Conservation (phyloP, 139 green algal genomes). For the Tetradesmus obliquus region DNA sequence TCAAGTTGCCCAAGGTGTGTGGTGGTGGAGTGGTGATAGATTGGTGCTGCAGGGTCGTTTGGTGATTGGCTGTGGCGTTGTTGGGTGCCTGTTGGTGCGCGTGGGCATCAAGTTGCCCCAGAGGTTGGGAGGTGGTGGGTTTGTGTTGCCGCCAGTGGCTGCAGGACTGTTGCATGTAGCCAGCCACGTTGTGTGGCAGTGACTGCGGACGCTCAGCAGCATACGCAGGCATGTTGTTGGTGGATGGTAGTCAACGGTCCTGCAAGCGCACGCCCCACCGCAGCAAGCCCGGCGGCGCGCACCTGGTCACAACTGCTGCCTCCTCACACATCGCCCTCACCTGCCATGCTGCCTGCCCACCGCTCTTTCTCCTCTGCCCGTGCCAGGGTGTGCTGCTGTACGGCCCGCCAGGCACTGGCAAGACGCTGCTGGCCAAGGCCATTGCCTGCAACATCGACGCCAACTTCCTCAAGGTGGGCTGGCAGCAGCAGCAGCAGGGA, state of each 20-base stretch:
- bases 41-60: too few relatives aligned
- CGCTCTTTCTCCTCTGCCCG: neutral
- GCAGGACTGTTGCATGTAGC: too few relatives aligned
- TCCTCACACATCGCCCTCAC: neutral
- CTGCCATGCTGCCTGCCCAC: neutral
- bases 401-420: constrained; percentile 84
- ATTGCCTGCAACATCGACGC: constrained; percentile 96
- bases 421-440: constrained; percentile 89
- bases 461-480: constrained; percentile 92
- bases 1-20: constrained; percentile 94
- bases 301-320: too few relatives aligned
- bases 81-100: constrained; percentile 85
- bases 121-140: neutral
- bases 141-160: too few relatives aligned
- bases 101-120: constrained; percentile 99
- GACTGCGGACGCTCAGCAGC: too few relatives aligned
- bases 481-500: neutral
- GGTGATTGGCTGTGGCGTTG: too few relatives aligned
- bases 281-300: neutral
- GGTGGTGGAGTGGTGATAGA: constrained; percentile 41
- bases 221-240: neutral
- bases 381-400: constrained; percentile 82
- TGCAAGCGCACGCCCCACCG: neutral
- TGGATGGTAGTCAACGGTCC: neutral
- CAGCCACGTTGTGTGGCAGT: too few relatives aligned